Conservation (phyloP, 2,329 filamentous ascomycete species). For the Pseudofabraea citricarpa region DNA sequence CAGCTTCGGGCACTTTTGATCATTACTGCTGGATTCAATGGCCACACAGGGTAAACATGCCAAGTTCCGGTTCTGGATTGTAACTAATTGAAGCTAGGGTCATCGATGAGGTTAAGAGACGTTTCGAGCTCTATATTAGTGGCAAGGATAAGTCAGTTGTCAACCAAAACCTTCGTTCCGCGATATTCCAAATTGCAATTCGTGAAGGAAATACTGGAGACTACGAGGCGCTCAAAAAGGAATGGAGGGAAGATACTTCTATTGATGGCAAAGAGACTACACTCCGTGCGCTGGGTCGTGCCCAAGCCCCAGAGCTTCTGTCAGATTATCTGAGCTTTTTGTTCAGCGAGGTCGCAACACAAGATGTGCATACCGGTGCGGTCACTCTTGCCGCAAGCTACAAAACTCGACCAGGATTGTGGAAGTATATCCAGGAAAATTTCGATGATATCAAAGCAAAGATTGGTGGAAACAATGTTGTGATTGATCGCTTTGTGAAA, state of each 20-base stretch:
- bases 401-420: conserved; percentile 68
- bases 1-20: conserved; percentile 82
- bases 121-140: conserved; percentile 75
- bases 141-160: conserved; percentile 62
- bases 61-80: conserved; percentile 3
- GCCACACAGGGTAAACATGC: conserved; percentile 66
- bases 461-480: conserved; percentile 75
- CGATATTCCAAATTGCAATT: conserved; percentile 76
- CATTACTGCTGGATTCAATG: conserved; percentile 66
- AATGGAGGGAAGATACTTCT: conserved; percentile 77
- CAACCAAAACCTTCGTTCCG: conserved; percentile 73
- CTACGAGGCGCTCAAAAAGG: conserved; percentile 72
- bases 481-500: conserved; percentile 84
- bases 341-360: conserved; percentile 76
- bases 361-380: conserved; percentile 84
- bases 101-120: conserved; percentile 67
- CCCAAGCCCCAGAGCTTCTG: conserved; percentile 61
- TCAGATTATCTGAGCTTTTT: conserved; percentile 67
- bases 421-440: conserved; percentile 80
- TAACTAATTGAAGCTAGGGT: conserved; percentile 40
- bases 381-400: conserved; percentile 68
- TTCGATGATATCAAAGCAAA: conserved; percentile 71
- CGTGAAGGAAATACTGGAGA: conserved; percentile 67
- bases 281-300: conserved; percentile 69
- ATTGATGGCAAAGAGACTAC: conserved; percentile 90